A percentile compares a stretch with the other conserved stretches of the same genome.
These are phyloP conservation scores for Phytophthora sp. DNA, from an alignment of 352 stramenopile genomes.

Conservation along the genomic window DNA sequence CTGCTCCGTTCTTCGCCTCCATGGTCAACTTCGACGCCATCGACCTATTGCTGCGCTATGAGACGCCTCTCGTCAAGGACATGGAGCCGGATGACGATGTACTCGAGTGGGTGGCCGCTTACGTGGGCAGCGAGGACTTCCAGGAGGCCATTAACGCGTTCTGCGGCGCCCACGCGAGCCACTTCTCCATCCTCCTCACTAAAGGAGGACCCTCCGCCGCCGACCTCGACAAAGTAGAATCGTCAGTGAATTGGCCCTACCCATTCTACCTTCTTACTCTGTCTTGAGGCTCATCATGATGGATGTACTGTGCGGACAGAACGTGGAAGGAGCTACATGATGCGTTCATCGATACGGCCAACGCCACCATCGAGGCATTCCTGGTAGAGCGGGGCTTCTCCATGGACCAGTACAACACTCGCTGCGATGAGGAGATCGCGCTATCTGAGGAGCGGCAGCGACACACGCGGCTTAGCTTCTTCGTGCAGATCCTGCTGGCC, in stretches of 20 bases:
- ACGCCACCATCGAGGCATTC: slow-evolving; percentile 76
- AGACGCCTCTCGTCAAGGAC: slow-evolving; percentile 83
- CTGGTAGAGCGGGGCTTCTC: slow-evolving; percentile 62
- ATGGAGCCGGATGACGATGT: slow-evolving; percentile 84
- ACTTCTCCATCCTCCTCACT: slow-evolving; percentile 70
- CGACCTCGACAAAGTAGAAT: slow-evolving; percentile 68
- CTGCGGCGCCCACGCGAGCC: slow-evolving; percentile 60
- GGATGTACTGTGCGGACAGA: slow-evolving; percentile 31
- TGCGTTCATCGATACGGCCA: slow-evolving; percentile 72
- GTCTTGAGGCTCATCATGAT: not conserved
- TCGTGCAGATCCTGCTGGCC: slow-evolving; percentile 80
- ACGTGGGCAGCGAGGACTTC: slow-evolving; percentile 75
- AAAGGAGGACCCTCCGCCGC: slow-evolving; percentile 63
- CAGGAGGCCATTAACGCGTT: slow-evolving; percentile 68
- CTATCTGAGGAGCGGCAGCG: slow-evolving; percentile 76
- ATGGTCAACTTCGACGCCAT: slow-evolving; percentile 81
- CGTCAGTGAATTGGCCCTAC: slow-evolving; percentile 29
- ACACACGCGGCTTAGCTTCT: slow-evolving; percentile 80
- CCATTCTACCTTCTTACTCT: not conserved
- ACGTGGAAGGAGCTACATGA: slow-evolving; percentile 74
- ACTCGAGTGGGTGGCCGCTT: slow-evolving; percentile 81
- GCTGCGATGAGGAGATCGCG: slow-evolving; percentile 74
- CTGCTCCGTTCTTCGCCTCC: not conserved
- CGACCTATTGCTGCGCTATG: slow-evolving; percentile 76
- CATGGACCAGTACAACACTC: slow-evolving; percentile 74